Conservation (phyloP, 805 yeast species). For the Kuraishia piskuri region DNA sequence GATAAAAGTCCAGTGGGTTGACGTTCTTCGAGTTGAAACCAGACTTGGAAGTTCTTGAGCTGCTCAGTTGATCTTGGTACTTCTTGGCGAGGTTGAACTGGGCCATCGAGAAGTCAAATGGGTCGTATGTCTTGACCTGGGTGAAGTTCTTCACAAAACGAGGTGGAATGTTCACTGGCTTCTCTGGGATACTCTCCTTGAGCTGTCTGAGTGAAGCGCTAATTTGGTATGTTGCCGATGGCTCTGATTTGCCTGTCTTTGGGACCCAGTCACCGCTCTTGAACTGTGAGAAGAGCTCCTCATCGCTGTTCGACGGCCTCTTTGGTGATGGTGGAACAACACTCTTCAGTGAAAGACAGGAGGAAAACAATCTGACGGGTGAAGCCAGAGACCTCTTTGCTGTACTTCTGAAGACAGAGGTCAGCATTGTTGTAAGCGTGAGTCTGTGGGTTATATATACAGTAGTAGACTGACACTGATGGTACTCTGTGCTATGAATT, state of each 20-base stretch:
- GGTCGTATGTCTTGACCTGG: constrained; percentile 57
- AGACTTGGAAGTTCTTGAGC: constrained; percentile 8
- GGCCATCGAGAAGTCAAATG: constrained; percentile 69
- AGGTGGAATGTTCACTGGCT: neutral
- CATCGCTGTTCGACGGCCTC: neutral
- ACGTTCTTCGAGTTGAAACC: constrained; percentile 33
- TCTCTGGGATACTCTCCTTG: neutral
- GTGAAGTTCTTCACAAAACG: constrained; percentile 33
- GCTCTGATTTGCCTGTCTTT: neutral
- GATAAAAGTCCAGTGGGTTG: constrained; percentile 63
- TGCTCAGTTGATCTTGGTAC: constrained; percentile 12
- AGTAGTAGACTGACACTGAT: no score
- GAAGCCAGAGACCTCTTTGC: neutral
- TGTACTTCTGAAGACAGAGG: neutral
- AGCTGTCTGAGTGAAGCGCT: neutral
- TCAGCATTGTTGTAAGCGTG: neutral
- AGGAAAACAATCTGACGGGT: neutral
- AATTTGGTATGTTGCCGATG: neutral
- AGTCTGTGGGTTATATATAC: neutral
- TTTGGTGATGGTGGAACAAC: neutral
- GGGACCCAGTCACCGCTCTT: neutral
- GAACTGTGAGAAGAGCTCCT: neutral
- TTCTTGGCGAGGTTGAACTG: constrained; percentile 43
- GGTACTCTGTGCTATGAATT: no score
- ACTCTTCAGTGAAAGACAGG: neutral